phyloP scores from a whole-genome alignment of 257 asterid species.

The Capsicum rhomboideum region DNA sequence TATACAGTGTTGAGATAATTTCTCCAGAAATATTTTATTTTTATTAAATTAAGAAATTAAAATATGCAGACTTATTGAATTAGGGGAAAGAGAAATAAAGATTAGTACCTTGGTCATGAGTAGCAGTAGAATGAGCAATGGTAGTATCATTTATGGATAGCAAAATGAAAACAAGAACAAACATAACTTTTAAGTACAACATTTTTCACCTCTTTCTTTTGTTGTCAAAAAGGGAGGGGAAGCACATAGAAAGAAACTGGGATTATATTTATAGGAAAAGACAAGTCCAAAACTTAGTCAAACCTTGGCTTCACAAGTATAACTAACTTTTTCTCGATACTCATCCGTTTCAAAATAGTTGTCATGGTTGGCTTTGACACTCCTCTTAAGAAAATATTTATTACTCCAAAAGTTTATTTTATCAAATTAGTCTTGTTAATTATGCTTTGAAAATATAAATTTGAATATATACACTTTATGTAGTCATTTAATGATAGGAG shows the following conservation, averaged over 20 bases:
- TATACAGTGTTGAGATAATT: neutral
- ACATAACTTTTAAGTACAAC: constrained; percentile 9
- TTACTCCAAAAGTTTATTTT: too few species aligned
- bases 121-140: neutral
- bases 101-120: neutral
- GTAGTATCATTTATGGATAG: neutral
- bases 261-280: constrained; percentile 19
- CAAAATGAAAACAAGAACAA: constrained; percentile 14
- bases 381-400: too few species aligned
- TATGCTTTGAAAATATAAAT: too few species aligned
- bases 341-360: too few species aligned
- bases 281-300: constrained; percentile 42
- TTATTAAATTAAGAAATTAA: neutral
- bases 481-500: too few species aligned
- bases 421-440: too few species aligned
- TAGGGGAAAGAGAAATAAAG: neutral
- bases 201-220: constrained; percentile 7
- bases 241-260: neutral
- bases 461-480: too few species aligned
- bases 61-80: too few species aligned
- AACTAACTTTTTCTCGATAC: neutral
- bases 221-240: neutral
- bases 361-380: too few species aligned
- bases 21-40: neutral
- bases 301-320: constrained; percentile 26